These are phyloP conservation scores for Hortiboletus flavorubellus DNA, from an alignment of 768 basidiomycete genomes.

Conservation along the genomic window DNA sequence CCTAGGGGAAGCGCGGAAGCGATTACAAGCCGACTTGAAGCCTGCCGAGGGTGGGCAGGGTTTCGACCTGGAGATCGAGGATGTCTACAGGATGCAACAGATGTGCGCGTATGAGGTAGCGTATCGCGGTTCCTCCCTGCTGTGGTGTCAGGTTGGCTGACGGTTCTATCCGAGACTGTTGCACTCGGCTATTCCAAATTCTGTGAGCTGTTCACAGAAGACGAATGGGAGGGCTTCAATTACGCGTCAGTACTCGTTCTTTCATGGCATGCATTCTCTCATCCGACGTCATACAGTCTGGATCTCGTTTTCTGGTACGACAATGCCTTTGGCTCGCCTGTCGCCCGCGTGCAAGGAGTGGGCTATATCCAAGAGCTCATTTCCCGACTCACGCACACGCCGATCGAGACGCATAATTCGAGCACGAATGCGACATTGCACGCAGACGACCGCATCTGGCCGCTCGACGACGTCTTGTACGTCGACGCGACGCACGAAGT, in stretches of 20 bases:
- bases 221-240: slow-evolving; percentile 93
- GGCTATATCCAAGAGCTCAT: slow-evolving; percentile 84
- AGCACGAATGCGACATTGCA: slow-evolving; percentile 84
- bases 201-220: slow-evolving; percentile 84
- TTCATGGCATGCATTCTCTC: neutral
- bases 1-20: slow-evolving; percentile 57
- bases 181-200: slow-evolving; percentile 89
- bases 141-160: neutral
- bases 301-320: slow-evolving; percentile 44
- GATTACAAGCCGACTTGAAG: slow-evolving; percentile 54
- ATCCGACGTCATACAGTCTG: slow-evolving; percentile 7
- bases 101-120: slow-evolving; percentile 80
- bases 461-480: slow-evolving; percentile 67
- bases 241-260: slow-evolving; percentile 56
- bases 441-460: slow-evolving; percentile 65
- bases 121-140: neutral
- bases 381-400: slow-evolving; percentile 76
- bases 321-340: slow-evolving; percentile 78
- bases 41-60: slow-evolving; percentile 35
- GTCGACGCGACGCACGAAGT: slow-evolving; percentile 92
- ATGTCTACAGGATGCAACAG: slow-evolving; percentile 76
- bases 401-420: slow-evolving; percentile 66
- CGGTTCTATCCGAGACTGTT: slow-evolving; percentile 61
- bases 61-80: slow-evolving; percentile 59
- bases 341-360: slow-evolving; percentile 71